Conservation (phyloP, 2,329 filamentous ascomycete species). For the Podosphaera fusca region DNA sequence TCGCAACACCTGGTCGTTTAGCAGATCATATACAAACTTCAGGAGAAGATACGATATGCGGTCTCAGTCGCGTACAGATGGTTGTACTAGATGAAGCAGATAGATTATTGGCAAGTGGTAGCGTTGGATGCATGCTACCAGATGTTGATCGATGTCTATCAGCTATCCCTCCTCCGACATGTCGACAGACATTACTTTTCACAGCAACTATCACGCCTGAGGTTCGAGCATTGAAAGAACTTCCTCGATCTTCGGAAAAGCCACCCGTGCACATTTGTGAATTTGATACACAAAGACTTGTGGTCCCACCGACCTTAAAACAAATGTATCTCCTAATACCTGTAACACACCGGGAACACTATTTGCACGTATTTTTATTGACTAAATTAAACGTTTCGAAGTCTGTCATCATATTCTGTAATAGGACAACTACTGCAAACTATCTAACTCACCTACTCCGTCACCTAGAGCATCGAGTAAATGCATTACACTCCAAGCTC, state of each 20-base stretch:
- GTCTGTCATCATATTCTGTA: constrained; percentile 81
- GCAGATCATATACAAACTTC: constrained; percentile 86
- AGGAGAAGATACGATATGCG: constrained; percentile 71
- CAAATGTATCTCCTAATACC: constrained; percentile 78
- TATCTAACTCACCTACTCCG: constrained; percentile 74
- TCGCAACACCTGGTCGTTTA: constrained; percentile 78
- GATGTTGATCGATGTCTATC: constrained; percentile 78
- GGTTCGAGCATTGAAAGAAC: constrained; percentile 63
- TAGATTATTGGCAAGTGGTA: constrained; percentile 51
- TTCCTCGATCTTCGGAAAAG: constrained; percentile 44
- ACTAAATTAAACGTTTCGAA: constrained; percentile 55
- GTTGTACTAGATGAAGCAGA: constrained; percentile 95
- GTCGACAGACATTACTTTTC: constrained; percentile 86
- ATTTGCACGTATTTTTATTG: constrained; percentile 68
- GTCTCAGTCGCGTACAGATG: constrained; percentile 54
- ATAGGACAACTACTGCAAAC: constrained; percentile 71
- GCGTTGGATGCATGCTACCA: constrained; percentile 71
- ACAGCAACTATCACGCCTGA: constrained; percentile 89
- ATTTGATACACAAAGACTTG: constrained; percentile 50
- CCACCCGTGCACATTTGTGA: constrained; percentile 75
- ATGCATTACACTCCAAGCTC: constrained; percentile 70
- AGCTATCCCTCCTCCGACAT: constrained; percentile 49
- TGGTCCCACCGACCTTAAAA: constrained; percentile 56
- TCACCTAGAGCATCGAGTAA: constrained; percentile 70
- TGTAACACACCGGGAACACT: constrained; percentile 83